These are phyloP conservation scores for Chamaenerion angustifolium DNA, from an alignment of 345 rosid genomes.

Conservation along the genomic window DNA sequence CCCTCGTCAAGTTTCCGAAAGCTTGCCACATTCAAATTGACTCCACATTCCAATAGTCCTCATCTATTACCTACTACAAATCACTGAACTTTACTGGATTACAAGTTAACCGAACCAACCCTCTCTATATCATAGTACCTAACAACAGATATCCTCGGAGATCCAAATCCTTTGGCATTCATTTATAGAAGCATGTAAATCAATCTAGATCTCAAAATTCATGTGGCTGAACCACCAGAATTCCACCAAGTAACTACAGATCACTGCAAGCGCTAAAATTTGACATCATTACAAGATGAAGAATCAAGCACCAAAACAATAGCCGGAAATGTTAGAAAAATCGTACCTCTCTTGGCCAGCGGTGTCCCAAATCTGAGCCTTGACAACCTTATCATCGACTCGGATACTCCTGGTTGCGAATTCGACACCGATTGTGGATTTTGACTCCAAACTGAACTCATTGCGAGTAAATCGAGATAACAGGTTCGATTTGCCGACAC, in stretches of 20 bases:
- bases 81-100: no score
- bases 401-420: constrained; percentile 71
- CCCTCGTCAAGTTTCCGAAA: no score
- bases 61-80: no score
- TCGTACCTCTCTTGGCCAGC: constrained; percentile 69
- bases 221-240: background rate
- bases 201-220: constrained; percentile 5
- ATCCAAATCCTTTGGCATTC: background rate
- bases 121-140: no score
- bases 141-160: no score
- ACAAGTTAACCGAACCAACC: background rate
- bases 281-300: background rate
- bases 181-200: background rate
- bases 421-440: constrained; percentile 77
- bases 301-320: background rate
- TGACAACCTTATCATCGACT: constrained; percentile 65
- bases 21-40: background rate
- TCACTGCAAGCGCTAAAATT: background rate
- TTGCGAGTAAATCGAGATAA: constrained; percentile 62
- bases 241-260: background rate
- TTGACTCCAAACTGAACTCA: constrained; percentile 77
- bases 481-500: constrained; percentile 72
- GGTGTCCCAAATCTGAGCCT: constrained; percentile 90
- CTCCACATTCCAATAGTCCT: background rate
- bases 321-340: background rate